Base-by-base conservation (phyloP, 1,139 yeast genomes). In the Sugiyamaella japonica region DNA sequence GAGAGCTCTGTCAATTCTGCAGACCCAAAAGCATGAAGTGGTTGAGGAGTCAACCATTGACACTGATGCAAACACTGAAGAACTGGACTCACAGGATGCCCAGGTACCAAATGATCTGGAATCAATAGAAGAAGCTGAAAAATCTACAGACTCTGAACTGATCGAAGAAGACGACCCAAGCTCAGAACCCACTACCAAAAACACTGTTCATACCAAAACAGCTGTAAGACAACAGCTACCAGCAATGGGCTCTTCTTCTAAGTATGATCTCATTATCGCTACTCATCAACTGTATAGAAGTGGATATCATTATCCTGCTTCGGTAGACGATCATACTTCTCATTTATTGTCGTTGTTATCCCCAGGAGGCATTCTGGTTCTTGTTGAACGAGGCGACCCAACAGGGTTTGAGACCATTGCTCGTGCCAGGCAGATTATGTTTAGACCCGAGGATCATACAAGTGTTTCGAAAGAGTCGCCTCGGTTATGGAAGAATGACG, bases 381-480 rank as follows among this genome's bases (percentile, higher is more conserved):
- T 93, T 7, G 74, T 91, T 2, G 98, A 93, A 72, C 78, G 97
- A 61, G 99, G 99, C 1, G 89, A 87, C 55, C 89, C 97, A 0
- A 70, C 84, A 37, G 98, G 98, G 0, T 89, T 89, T 66, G 98
- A 93, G 70, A 78, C 84, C 5, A 79, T 90, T 57, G 95, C 97
- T 0, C 78, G 97, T 55, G 97, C 98, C 1, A 78, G 99, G 64
- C 97, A 93, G 69, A 70, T 89, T 8, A 82, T 90, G 82, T 74
- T 93, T 20, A 80, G 97, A 60, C 97, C 97, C 0, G 96, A 89
- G 64, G 79, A 82, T 5, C 76, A 73, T 7, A 68, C 72, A 3
- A 88, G 83, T 60, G 66, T 70, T 17, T 85, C 86, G 0, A 86
- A 86, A 65, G 76, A 83, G 20, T 95, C 96, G 31, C 76, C 93